Evolutionary conservation across 345 rosid genomes (phyloP).

Genomic region (Euphorbia lathyris): DNA sequence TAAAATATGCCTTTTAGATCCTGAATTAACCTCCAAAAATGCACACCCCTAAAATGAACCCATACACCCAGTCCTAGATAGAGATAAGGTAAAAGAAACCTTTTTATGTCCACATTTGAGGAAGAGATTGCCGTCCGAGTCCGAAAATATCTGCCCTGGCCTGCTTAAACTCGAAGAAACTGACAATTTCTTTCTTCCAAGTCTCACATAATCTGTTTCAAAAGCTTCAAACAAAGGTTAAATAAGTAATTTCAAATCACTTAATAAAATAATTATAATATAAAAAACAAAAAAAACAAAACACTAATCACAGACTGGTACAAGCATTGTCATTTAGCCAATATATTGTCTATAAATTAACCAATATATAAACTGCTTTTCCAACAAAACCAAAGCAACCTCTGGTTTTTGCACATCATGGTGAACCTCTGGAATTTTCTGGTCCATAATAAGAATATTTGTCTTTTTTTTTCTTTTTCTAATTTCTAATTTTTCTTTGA

Average conservation of each 20-base stretch:
- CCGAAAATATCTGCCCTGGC: neutral
- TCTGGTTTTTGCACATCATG: conserved; percentile 10
- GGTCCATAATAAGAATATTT: conserved; percentile 4
- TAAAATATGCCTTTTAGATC: too few species aligned
- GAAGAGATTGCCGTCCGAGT: neutral
- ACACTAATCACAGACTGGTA: neutral
- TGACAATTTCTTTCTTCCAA: conserved; percentile 14
- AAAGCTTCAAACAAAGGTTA: neutral
- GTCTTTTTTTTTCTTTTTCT: neutral
- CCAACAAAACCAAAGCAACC: neutral
- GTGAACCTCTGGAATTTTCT: conserved; percentile 10
- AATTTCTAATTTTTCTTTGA: neutral
- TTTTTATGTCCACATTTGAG: neutral
- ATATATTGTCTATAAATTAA: neutral
- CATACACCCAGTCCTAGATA: too few species aligned
- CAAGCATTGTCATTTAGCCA: neutral
- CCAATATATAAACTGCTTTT: neutral
- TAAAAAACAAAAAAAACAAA: neutral
- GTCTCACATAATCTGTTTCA: neutral
- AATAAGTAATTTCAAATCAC: neutral
- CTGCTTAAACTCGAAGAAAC: neutral
- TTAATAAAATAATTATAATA: neutral
- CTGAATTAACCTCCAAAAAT: too few species aligned
- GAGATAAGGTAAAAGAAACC: too few species aligned
- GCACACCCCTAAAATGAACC: too few species aligned